phyloP scores from a whole-genome alignment of 768 basidiomycete genomes.

The Multifurca ochricompacta region DNA sequence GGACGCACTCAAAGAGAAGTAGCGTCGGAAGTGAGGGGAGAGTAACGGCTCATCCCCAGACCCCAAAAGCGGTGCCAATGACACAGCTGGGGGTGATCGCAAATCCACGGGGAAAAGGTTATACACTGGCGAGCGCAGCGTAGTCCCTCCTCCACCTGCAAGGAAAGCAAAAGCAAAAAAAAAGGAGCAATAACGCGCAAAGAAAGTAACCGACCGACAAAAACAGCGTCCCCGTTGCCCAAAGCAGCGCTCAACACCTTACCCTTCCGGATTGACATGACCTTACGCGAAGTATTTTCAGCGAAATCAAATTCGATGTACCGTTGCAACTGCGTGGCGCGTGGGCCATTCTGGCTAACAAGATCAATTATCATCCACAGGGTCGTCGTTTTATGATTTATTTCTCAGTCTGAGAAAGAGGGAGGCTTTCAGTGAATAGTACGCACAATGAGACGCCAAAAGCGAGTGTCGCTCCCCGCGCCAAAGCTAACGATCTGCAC shows the following conservation, averaged over 20 bases:
- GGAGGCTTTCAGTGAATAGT: background rate
- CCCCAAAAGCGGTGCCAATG: conserved; percentile 35
- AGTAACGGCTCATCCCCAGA: conserved; percentile 34
- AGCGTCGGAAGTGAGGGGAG: conserved; percentile 66
- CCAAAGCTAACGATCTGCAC: conserved; percentile 93
- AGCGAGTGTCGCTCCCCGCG: conserved; percentile 92
- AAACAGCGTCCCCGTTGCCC: conserved; percentile 38
- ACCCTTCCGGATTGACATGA: conserved; percentile 68
- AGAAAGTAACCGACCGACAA: conserved; percentile 32
- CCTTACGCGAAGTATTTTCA: conserved; percentile 77
- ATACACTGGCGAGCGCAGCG: conserved; percentile 49
- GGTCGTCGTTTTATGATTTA: background rate
- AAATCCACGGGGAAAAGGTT: conserved; percentile 75
- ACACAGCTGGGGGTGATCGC: conserved; percentile 44
- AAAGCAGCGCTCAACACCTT: conserved; percentile 45
- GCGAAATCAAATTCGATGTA: conserved; percentile 93
- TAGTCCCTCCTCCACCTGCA: conserved; percentile 55
- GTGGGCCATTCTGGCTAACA: conserved; percentile 44
- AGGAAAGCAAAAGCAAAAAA: background rate
- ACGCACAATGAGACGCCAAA: conserved; percentile 84
- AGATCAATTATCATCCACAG: background rate
- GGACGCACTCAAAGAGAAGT: conserved; percentile 86
- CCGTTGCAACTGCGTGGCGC: conserved; percentile 39
- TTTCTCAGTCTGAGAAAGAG: background rate
- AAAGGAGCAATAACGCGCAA: too few species aligned